Conservation (phyloP, 2,329 filamentous ascomycete genomes). For the Blumeria hordei region DNA sequence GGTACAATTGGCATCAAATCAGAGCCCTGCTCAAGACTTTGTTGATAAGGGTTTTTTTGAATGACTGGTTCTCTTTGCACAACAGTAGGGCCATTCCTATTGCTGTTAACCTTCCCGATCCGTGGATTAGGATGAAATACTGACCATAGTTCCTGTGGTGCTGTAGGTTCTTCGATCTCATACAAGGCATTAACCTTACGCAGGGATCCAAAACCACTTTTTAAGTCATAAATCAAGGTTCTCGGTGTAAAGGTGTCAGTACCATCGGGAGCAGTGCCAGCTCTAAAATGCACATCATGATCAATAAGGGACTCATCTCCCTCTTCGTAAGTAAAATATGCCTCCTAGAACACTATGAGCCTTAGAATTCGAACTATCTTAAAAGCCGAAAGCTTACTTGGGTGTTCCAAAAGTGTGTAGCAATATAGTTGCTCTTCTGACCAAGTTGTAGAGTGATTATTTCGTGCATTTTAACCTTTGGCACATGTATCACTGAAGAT, state of each 20-base stretch:
- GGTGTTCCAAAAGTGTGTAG: constrained; percentile 92
- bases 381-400: constrained; percentile 29
- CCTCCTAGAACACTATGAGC: constrained; percentile 38
- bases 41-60: constrained; percentile 49
- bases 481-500: background rate
- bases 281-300: constrained; percentile 72
- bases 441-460: constrained; percentile 87
- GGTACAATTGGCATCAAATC: constrained; percentile 38
- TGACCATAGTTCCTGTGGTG: constrained; percentile 18
- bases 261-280: constrained; percentile 61
- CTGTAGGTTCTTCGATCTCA: constrained; percentile 15
- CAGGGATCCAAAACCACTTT: constrained; percentile 75
- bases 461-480: constrained; percentile 49
- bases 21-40: constrained; percentile 48
- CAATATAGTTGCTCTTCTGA: constrained; percentile 76
- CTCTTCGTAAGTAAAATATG: constrained; percentile 74
- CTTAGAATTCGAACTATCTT: background rate
- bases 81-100: constrained; percentile 40
- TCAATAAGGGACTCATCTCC: constrained; percentile 44
- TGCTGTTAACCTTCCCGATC: constrained; percentile 1
- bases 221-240: constrained; percentile 83
- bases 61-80: constrained; percentile 47
- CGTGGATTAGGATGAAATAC: constrained; percentile 2
- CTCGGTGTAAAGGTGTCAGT: constrained; percentile 80
- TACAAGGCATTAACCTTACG: constrained; percentile 77